Conservation (phyloP, 331 rosid species). For the Stylosanthes scabra region DNA sequence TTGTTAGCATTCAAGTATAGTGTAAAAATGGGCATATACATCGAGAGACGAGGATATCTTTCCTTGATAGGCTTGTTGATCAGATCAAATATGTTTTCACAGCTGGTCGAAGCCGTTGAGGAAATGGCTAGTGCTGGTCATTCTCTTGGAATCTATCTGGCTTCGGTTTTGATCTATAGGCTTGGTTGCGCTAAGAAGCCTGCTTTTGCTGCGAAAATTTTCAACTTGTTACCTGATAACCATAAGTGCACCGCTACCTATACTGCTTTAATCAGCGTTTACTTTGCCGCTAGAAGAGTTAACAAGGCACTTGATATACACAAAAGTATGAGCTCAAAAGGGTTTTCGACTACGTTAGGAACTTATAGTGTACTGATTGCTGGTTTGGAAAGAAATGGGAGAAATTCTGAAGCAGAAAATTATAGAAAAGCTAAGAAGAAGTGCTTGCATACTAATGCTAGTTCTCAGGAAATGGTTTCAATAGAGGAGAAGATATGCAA, state of each 20-base stretch:
- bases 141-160: constrained; percentile 70
- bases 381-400: constrained; percentile 67
- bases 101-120: constrained; percentile 54
- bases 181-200: constrained; percentile 70
- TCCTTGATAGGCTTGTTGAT: constrained; percentile 65
- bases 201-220: constrained; percentile 57
- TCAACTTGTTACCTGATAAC: constrained; percentile 63
- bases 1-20: constrained; percentile 65
- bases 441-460: constrained; percentile 40
- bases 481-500: constrained; percentile 73
- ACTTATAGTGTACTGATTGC: constrained; percentile 64
- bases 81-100: constrained; percentile 58
- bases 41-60: constrained; percentile 65
- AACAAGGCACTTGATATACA: constrained; percentile 66
- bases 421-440: constrained; percentile 72
- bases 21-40: constrained; percentile 45
- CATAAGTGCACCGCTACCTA: constrained; percentile 76
- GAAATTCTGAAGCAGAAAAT: constrained; percentile 61
- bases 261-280: constrained; percentile 78
- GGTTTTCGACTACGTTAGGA: constrained; percentile 64
- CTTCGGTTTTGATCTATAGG: constrained; percentile 62
- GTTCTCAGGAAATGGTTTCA: constrained; percentile 44
- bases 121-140: constrained; percentile 68
- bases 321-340: constrained; percentile 56
- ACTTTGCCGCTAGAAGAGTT: constrained; percentile 66